A percentile compares a stretch with the other conserved stretches of the same genome.
These are phyloP conservation scores for Magnaporthiopsis rhizophila DNA, from an alignment of 2,329 filamentous ascomycete genomes.

Conservation along the genomic window DNA sequence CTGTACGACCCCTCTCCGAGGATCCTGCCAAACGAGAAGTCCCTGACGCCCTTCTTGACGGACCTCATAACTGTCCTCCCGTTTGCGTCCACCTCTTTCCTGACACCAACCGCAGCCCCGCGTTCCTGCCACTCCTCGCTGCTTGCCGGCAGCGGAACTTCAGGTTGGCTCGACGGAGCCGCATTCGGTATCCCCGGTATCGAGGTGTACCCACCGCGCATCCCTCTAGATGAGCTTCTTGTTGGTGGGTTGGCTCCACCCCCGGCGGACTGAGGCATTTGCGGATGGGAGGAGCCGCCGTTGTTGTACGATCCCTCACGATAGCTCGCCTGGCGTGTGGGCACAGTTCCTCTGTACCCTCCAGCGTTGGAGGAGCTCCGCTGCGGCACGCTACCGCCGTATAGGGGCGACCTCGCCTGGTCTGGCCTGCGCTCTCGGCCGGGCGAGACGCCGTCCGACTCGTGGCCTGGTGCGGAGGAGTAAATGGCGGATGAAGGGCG, in stretches of 20 bases:
- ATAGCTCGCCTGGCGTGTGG: constrained; percentile 57
- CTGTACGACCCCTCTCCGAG: constrained; percentile 97
- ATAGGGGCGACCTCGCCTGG: constrained; percentile 47
- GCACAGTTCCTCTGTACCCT: constrained; percentile 47
- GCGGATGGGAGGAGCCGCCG: constrained; percentile 25
- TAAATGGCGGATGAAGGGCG: constrained; percentile 26
- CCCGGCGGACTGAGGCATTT: constrained; percentile 38
- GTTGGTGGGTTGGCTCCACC: constrained; percentile 64
- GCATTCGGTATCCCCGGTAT: constrained; percentile 37
- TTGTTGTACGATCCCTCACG: constrained; percentile 1
- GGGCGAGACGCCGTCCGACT: background rate
- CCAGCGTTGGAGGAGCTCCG: background rate
- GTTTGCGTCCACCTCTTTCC: constrained; percentile 76
- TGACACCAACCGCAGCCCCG: constrained; percentile 77
- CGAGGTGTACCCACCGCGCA: constrained; percentile 47
- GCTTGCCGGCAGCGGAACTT: constrained; percentile 41
- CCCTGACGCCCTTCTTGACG: constrained; percentile 94
- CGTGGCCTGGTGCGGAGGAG: constrained; percentile 6
- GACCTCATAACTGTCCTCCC: constrained; percentile 74
- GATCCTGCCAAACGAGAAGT: constrained; percentile 87
- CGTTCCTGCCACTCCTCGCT: constrained; percentile 95
- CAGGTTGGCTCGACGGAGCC: constrained; percentile 24
- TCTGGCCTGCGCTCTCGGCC: constrained; percentile 25
- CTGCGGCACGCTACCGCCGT: constrained; percentile 25
- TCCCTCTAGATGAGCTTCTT: constrained; percentile 61